Evolutionary conservation across 352 stramenopile species (phyloP), one percentile per base, ranked within the genome.

Genomic region (Pythium coloratum): DNA sequence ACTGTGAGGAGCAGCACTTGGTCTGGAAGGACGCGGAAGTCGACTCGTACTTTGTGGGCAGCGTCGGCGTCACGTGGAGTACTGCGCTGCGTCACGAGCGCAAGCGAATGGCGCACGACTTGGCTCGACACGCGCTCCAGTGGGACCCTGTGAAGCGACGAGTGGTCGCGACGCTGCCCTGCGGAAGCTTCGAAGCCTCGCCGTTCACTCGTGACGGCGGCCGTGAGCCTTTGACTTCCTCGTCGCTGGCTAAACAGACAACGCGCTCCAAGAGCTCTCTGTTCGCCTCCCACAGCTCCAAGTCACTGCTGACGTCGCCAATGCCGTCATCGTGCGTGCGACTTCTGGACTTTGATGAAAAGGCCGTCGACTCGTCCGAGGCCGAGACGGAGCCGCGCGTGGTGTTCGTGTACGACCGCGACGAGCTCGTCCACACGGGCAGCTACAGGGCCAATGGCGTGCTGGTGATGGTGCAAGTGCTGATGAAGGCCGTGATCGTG

Each of bases 391-490:
- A 50, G 10, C 40, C 16, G 24, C 69, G 58, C 7, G 40, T 64
- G 9, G 32, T 76, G 26, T 72, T 67, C 44, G 33, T 58, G 40
- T 91, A 89, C 62, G 73, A 86, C 49, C 73, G 54, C 0, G 80
- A 92, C 12, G 82, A 92, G 59, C 56, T 80, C 18, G 54, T 92
- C 0, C 79, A 89, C 57, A 78, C 73, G 24, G 82, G 79, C 2
- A 91, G 79, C 58, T 89, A 88, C 64, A 76, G 78, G 9, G 67
- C 66, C 6, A 90, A 84, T 36, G 82, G 82, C 9, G 70, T 85
- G n/a, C 72, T 87, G 3, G 60, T 92, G 9, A 64, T 82, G 14
- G 72, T 86, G 0, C 77, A 83, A 26, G 78, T 89, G 3, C 74
- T 73, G 3, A 91, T 90, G 84, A 72, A 72, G 9, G 84, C 74